phyloP scores from a whole-genome alignment of 2,329 filamentous ascomycete genomes.

The Nigrospora osmanthi region DNA sequence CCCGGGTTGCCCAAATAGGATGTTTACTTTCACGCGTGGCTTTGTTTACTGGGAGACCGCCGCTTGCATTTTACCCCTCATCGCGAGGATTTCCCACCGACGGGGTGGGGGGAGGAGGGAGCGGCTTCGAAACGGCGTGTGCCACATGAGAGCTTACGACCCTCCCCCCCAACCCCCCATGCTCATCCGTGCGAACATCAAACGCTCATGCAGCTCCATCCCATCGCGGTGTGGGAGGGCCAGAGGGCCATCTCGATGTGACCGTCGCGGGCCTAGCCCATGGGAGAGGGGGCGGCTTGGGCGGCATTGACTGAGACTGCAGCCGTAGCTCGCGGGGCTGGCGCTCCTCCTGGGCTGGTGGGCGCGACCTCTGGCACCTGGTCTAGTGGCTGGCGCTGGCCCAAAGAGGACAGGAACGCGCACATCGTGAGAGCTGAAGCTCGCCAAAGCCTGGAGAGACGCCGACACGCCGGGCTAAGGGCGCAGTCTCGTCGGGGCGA shows the following conservation, averaged over 20 bases:
- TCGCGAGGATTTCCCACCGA: neutral
- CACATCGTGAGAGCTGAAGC: neutral
- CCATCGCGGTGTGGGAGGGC: neutral
- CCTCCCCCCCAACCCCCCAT: neutral
- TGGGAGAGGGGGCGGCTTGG: neutral
- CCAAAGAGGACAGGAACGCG: neutral
- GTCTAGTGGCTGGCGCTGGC: neutral
- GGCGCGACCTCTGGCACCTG: too few relatives aligned
- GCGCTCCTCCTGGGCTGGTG: too few relatives aligned
- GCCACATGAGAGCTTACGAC: neutral
- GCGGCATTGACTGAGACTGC: neutral
- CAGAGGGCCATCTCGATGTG: neutral
- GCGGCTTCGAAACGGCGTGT: too few relatives aligned
- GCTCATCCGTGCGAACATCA: neutral
- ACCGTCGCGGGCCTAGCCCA: neutral
- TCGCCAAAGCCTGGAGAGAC: neutral
- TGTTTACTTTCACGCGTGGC: conserved; percentile 1
- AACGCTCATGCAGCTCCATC: neutral
- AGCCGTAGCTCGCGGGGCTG: too few relatives aligned
- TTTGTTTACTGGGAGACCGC: conserved; percentile 1
- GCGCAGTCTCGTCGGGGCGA: neutral
- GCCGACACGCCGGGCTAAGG: neutral
- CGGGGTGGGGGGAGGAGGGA: neutral
- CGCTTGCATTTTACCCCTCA: neutral
- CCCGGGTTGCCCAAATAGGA: neutral